Base-by-base conservation (phyloP, 371 early-diverging fungal genomes). In the Mortierella sp. region DNA sequence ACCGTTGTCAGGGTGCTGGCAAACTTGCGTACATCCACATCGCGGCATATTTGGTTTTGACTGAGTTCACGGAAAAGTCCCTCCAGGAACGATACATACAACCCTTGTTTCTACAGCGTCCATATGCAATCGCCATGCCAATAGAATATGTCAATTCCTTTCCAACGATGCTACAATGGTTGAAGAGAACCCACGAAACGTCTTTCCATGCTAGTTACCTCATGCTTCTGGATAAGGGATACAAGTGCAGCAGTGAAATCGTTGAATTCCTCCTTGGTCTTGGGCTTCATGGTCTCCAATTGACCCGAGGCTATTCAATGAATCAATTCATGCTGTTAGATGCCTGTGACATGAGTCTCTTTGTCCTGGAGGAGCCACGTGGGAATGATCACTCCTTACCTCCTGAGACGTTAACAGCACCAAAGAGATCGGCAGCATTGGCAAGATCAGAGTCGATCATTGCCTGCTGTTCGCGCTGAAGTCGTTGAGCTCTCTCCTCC, bases 391-490 rank as follows among this genome's bases (percentile, higher is more conserved):
- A n/a, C n/a, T n/a, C n/a, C n/a, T 46, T 24, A 10, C 13, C 50
- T 25, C 57, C 60, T 56, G 86, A 82, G 49, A 90, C 80, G 45
- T 86, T 80, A 29, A 89, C 81, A 34, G 91, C 92, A 25, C 90
- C 84, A 76, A 97, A 95, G 60, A 96, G 85, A 57, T 93, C 94
- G 31, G 89, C 88, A 25, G 96, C 92, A 69, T 90, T 93, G 65
- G 91, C 86, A 67, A 94, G 65, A 80, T 97, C 98, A 41, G 94
- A 77, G 63, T 94, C 94, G 28, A 92, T 70, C 55, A 92, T 88
- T 47, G 85, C 82, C 57, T 84, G 80, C 65, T 86, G 89, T 71
- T 89, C 83, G 37, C 92, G 88, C 68, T 84, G 82, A 63, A 86
- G 89, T 66, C 88, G 81, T 9, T 82, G 82, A 71, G 82, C 80